Conservation (phyloP, 805 yeast species). For the Cyberlindnera veronae region DNA sequence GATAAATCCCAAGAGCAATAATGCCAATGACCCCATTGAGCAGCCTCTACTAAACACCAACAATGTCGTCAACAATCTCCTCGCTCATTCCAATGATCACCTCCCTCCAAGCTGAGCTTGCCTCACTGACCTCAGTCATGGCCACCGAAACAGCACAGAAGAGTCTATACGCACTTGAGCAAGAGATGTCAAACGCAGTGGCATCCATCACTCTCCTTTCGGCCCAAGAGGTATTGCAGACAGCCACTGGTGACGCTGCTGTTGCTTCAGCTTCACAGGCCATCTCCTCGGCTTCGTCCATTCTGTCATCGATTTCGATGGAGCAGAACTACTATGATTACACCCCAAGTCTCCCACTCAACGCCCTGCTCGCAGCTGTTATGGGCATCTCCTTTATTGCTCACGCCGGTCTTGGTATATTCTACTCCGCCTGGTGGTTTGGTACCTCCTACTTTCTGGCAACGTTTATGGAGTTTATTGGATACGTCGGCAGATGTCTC, state of each 20-base stretch:
- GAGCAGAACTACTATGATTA: not conserved
- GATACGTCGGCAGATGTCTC: constrained; percentile 59
- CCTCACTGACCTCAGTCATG: not conserved
- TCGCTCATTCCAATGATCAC: too few relatives aligned
- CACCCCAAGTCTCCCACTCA: not conserved
- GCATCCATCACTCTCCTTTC: not conserved
- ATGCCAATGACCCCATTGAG: too few relatives aligned
- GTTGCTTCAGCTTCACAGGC: not conserved
- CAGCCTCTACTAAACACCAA: too few relatives aligned
- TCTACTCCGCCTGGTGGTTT: constrained; percentile 62
- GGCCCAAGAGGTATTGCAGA: not conserved
- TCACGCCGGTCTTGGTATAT: constrained; percentile 42
- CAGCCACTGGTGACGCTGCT: not conserved
- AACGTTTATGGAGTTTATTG: constrained; percentile 56
- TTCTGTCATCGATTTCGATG: not conserved
- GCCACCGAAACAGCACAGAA: not conserved
- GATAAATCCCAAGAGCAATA: too few relatives aligned
- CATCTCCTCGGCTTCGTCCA: not conserved
- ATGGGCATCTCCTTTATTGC: constrained; percentile 44
- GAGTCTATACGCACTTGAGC: not conserved
- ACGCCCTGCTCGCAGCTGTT: not conserved
- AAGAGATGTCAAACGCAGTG: not conserved
- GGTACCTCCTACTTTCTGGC: constrained; percentile 57
- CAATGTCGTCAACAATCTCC: too few relatives aligned
- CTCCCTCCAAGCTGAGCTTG: too few relatives aligned